These are phyloP conservation scores for Scleromitrula shiraiana DNA, from an alignment of 2,329 filamentous ascomycete species.

Conservation along the genomic window DNA sequence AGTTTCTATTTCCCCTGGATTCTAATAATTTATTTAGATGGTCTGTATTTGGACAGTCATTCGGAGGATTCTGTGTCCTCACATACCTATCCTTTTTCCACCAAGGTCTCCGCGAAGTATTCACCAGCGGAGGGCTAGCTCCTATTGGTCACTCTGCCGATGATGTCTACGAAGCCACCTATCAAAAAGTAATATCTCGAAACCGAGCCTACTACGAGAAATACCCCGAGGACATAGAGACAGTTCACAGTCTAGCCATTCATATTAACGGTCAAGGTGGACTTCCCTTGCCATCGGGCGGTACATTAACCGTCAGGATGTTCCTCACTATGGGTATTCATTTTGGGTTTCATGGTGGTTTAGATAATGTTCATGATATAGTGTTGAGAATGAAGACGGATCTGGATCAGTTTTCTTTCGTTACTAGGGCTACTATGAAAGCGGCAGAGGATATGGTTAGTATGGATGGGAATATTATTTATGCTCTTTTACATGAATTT, in stretches of 20 bases:
- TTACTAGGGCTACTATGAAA: constrained; percentile 64
- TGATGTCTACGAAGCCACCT: constrained; percentile 67
- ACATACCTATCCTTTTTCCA: constrained; percentile 80
- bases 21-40: constrained; percentile 44
- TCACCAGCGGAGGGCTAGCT: constrained; percentile 76
- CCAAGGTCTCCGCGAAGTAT: constrained; percentile 71
- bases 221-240: constrained; percentile 69
- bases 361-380: constrained; percentile 67
- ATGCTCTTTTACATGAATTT: constrained; percentile 79
- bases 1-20: neutral
- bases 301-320: constrained; percentile 61
- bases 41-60: constrained; percentile 85
- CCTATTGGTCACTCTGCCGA: constrained; percentile 66
- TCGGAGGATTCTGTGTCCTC: constrained; percentile 78
- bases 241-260: constrained; percentile 42
- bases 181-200: constrained; percentile 58
- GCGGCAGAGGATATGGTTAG: constrained; percentile 51
- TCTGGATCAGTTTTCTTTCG: constrained; percentile 64
- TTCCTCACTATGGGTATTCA: constrained; percentile 70
- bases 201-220: constrained; percentile 73
- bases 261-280: constrained; percentile 48
- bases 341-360: constrained; percentile 72
- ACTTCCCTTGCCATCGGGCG: constrained; percentile 63
- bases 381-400: constrained; percentile 65
- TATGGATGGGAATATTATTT: constrained; percentile 66